phyloP scores from a whole-genome alignment of 495 filamentous ascomycete species.

The Xylaria flabelliformis region DNA sequence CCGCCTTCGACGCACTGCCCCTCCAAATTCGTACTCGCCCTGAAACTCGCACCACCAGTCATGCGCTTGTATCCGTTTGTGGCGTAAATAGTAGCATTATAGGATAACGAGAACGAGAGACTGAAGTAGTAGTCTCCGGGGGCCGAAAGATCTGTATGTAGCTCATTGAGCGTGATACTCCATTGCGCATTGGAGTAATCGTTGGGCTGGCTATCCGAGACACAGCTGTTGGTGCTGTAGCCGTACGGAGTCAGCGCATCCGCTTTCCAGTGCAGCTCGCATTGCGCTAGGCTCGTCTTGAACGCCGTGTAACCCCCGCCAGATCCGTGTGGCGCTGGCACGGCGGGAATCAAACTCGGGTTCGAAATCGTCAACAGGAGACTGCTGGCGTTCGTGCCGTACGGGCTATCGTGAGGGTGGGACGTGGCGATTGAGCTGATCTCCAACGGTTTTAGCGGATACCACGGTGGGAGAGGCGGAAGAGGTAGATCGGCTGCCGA shows the following conservation, averaged over 20 bases:
- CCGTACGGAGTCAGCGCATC: conserved; percentile 31
- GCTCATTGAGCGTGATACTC: conserved; percentile 30
- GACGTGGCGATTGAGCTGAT: conserved; percentile 23
- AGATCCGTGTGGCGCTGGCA: conserved; percentile 31
- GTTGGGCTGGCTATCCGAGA: not conserved
- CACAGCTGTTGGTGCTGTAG: conserved; percentile 23
- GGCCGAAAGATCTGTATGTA: conserved; percentile 20
- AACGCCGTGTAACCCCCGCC: conserved; percentile 36
- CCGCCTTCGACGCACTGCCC: conserved; percentile 29
- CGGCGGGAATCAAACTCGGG: conserved; percentile 26
- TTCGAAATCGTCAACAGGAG: conserved; percentile 31
- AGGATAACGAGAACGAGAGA: conserved; percentile 31
- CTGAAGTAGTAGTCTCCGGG: conserved; percentile 27
- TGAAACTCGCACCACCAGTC: not conserved
- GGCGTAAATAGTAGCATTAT: conserved; percentile 27
- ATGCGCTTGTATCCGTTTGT: conserved; percentile 29
- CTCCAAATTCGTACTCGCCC: conserved; percentile 24
- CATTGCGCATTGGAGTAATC: conserved; percentile 24
- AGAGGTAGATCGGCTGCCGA: conserved; percentile 26
- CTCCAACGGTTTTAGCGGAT: conserved; percentile 34
- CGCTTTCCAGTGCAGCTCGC: conserved; percentile 32
- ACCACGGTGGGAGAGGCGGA: conserved; percentile 34
- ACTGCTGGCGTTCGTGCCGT: conserved; percentile 29
- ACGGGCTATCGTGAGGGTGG: conserved; percentile 28
- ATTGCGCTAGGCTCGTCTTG: conserved; percentile 26